Base-by-base conservation (phyloP, 352 stramenopile genomes). In the Peronosclerospora sorghi region DNA sequence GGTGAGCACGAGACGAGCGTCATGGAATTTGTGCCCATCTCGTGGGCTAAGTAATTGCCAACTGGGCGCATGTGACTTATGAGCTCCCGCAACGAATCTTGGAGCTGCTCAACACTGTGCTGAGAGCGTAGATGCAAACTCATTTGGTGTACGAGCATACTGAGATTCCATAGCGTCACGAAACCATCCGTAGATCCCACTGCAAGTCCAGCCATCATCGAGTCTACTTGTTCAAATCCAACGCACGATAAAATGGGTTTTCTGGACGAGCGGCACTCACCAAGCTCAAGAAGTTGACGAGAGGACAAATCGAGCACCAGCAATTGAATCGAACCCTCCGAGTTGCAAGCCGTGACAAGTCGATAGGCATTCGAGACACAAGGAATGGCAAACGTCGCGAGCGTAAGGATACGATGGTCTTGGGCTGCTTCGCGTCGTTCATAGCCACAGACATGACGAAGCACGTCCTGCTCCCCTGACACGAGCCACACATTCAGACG, bases 11-110 rank as follows among this genome's bases (percentile, higher is more conserved):
- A 59, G 5, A 62, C 52, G 14, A 68, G 45, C 17, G 62, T 42
- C 27, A 89, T 52, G 49, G 71, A 87, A 37, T 94, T 94, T 21
- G 64, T 57, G 32, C 81, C 81, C 76, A 94, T 90, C 48, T 90
- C 79, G 35, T 94, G 81, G 0, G 73, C 81, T 21, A 84, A 42
- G 48, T 90, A 92, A 37, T 54, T 69, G 20, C 56, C 62, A 41
- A 45, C 62, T 5, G 71, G 75, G 20, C 64, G 43, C 20, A 64
- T 32, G 6, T 42, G n/a, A 19, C 45, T 41, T 23, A 65, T 48
- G 21, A 82, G 8, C 21, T 42, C 40, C 19, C 64, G 8, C 20
- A 83, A 45, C 5, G 52, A 41, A 8, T 56, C 41, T 28, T 29
- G 47, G 4, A 56, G 37, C 12, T 46, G 20, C 5, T 5, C 9